A percentile compares a stretch with the other conserved stretches of the same genome.
Conservation (phyloP, 2,329 filamentous ascomycete species). For the Ophioceras dolichostomum region DNA sequence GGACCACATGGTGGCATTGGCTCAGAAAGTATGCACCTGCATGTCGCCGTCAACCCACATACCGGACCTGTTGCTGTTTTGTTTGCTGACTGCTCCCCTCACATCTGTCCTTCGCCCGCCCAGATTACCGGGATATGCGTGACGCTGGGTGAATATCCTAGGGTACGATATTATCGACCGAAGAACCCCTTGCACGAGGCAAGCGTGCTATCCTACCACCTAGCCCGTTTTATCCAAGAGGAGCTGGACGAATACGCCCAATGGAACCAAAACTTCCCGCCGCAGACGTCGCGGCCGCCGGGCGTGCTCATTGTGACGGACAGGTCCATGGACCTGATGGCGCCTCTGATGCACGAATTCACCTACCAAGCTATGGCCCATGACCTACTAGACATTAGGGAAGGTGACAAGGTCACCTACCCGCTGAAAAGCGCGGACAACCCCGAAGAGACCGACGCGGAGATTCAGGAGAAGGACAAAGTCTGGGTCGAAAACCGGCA, state of each 20-base stretch:
- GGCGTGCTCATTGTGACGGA: constrained; percentile 81
- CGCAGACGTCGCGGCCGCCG: constrained; percentile 63
- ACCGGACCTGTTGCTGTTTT: too few species aligned
- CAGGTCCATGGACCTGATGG: constrained; percentile 81
- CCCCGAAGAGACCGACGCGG: constrained; percentile 77
- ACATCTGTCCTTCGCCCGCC: constrained; percentile 5
- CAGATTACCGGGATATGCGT: constrained; percentile 82
- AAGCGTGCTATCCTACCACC: constrained; percentile 70
- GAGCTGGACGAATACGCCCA: constrained; percentile 84
- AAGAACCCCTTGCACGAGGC: constrained; percentile 70
- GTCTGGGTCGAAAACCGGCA: constrained; percentile 95
- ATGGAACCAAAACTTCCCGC: constrained; percentile 74
- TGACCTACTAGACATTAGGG: constrained; percentile 78
- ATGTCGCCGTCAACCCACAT: too few species aligned
- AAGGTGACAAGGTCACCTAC: constrained; percentile 80
- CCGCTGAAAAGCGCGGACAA: constrained; percentile 70
- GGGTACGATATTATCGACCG: constrained; percentile 82
- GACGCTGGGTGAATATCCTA: constrained; percentile 84
- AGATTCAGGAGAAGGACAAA: constrained; percentile 79
- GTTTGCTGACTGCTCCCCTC: neutral
- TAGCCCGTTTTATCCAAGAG: constrained; percentile 83
- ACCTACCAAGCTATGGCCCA: constrained; percentile 98
- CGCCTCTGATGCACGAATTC: constrained; percentile 87
- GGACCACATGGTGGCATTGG: constrained; percentile 70
- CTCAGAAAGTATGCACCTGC: constrained; percentile 91